These are phyloP conservation scores for Actinomucor elegans DNA, from an alignment of 371 early-diverging fungal genomes.

Conservation along the genomic window DNA sequence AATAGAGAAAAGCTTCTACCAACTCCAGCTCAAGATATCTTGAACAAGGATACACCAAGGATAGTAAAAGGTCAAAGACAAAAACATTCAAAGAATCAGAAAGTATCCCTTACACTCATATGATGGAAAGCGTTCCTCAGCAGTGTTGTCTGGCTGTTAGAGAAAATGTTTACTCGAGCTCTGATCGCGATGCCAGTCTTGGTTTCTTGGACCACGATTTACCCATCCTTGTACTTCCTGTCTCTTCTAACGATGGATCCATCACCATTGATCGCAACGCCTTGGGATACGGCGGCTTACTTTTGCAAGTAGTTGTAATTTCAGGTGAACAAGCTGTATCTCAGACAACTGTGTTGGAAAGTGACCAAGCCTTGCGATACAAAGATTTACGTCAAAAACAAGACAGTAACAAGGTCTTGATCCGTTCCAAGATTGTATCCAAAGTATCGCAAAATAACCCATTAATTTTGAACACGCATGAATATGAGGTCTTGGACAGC, in stretches of 20 bases:
- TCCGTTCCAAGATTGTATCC: constrained; percentile 28
- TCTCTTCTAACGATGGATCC: constrained; percentile 16
- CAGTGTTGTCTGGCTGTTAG: no score
- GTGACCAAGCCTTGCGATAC: neutral
- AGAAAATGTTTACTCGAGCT: no score
- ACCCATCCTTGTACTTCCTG: constrained; percentile 11
- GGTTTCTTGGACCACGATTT: constrained; percentile 28
- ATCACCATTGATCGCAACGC: constrained; percentile 20
- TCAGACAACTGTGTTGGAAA: constrained; percentile 8
- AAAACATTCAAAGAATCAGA: no score
- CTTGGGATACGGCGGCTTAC: constrained; percentile 28
- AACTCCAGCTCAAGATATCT: neutral
- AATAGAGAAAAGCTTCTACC: constrained; percentile 1
- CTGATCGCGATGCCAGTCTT: constrained; percentile 7
- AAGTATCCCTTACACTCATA: no score
- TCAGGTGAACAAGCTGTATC: constrained; percentile 32
- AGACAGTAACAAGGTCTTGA: constrained; percentile 10
- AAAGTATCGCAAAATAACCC: constrained; percentile 6
- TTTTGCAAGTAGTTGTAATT: constrained; percentile 29
- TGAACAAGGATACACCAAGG: no score
- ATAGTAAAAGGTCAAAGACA: no score
- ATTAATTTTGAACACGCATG: constrained; percentile 21
- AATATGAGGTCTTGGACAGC: constrained; percentile 41
- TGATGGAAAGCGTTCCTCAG: no score
- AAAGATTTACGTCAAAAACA: constrained; percentile 23